Base-by-base conservation (phyloP, 768 basidiomycete genomes). In the Phlebiopsis gigantea region DNA sequence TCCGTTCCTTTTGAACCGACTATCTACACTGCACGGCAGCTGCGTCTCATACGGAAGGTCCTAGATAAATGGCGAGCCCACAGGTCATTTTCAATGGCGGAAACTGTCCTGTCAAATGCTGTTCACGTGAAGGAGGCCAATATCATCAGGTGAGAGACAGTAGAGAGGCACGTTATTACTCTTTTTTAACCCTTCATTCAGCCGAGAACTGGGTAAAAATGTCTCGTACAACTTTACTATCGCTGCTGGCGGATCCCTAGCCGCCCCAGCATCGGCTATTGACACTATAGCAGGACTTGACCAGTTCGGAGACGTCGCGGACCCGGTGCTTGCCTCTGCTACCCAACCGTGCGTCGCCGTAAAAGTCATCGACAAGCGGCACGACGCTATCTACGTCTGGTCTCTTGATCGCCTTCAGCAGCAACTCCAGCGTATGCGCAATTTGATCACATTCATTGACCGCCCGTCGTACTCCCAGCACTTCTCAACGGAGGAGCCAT, bases 181-280 rank as follows among this genome's bases (percentile, higher is more conserved):
- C 26, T 56, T 57, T 25, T 17, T 24, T 34, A 29, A 25, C 5
- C 12, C 42, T 8, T 5, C 4, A 29, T 49, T 41, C 67, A 94
- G 93, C 73, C 89, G 87, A 67, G 91, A 95, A 70, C 82, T 97
- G 43, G 77, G 82, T 29, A 94, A 96, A 70, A 81, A 87, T 41
- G 92, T 96, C 44, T 79, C 83, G 22, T 99, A 93, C 71, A 97
- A 99, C 71, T 96, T 97, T 66, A 87, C 88, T 5, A 82, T 98
- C 50, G 82, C 90, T n/a, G 86, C 93, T 29, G 90, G 87, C 22
- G 86, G 88, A 14, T 79, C 87, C 12, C 75, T 93, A 19, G 87
- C 87, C 21, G 81, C 85, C 2, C 93, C 95, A 9, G 77, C 77
- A 15, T 96, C 95, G 17, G 85, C 90, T 1, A 80, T 92, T 46